A percentile compares a stretch with the other conserved stretches of the same genome.
Conservation (phyloP, 345 rosid genomes). For the Bruguiera gymnorhiza region DNA sequence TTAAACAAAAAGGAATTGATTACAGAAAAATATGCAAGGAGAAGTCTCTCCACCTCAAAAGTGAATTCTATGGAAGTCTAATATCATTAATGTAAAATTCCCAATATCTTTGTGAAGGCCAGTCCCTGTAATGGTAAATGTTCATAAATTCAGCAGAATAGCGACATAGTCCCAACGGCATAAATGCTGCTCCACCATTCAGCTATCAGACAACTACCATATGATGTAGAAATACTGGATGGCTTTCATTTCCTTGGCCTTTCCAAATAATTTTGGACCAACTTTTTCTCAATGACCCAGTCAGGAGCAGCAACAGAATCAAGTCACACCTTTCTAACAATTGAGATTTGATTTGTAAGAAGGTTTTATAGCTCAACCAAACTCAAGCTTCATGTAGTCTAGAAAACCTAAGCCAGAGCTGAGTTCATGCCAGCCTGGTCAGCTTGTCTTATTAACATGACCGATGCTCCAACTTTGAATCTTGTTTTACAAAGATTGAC, state of each 20-base stretch:
- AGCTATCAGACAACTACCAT: background rate
- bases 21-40: background rate
- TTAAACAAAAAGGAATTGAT: background rate
- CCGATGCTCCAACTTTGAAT: background rate
- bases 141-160: no score
- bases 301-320: no score
- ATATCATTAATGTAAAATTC: background rate
- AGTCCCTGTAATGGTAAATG: no score
- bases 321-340: no score
- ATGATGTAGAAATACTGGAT: no score
- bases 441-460: background rate
- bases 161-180: background rate
- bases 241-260: no score
- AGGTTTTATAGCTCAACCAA: background rate
- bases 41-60: no score
- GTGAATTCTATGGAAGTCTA: no score
- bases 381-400: background rate
- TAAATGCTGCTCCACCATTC: background rate
- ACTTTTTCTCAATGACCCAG: no score
- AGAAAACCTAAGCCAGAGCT: background rate
- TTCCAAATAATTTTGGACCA: no score
- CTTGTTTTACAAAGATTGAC: background rate
- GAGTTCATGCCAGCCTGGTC: background rate
- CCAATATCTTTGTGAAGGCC: conserved; percentile 6
- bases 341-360: background rate